Base-by-base conservation (phyloP, 345 rosid species). In the Arabis alpina region DNA sequence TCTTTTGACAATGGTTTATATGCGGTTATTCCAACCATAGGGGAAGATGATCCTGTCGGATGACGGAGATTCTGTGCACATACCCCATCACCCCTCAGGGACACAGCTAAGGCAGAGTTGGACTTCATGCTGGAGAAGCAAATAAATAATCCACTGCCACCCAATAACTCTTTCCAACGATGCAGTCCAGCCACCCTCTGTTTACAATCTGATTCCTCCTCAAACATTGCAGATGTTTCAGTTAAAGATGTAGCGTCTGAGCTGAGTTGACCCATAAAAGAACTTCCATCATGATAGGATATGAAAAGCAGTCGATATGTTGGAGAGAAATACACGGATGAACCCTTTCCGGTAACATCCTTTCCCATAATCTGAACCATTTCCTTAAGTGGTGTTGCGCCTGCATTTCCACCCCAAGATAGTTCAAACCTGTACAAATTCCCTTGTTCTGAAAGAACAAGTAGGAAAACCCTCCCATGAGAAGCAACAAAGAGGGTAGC, bases 1-100 rank as follows among this genome's bases (percentile, higher is more conserved):
- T 91, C 97, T 75, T 94, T 94, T 41, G 97, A 87, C 73, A 91
- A 82, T 61, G 97, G 98, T 86, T 89, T 91, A 81, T 87, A 91
- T 50, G 97, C 97, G 41, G 91, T 81, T 70, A 94, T 82, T 45
- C 99, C 99, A 75, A 94, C 99, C 76, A 91, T 82, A 71, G 90
- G 83, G 24, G 93, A 87, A 43, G 93, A 83, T 59, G 97, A 84
- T 65, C 90, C 90, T 52, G 80, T 81, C 5, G 92, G 91, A 81
- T 88, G 98, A 58, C 93, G 81, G 74, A 91, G 63, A 83, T 77
- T 89, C 81, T 94, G 99, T 53, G 93, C 93, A 74, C 77, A 74
- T 52, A 91, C 68, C 32, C 77, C 96, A 67, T 86, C 80, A 61
- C 75, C 76, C 54, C 83, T 87, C 66, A 89, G 42, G 52, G 92